These are phyloP conservation scores for Suhomyces maxii DNA, from an alignment of 1,139 yeast genomes.

Conservation along the genomic window DNA sequence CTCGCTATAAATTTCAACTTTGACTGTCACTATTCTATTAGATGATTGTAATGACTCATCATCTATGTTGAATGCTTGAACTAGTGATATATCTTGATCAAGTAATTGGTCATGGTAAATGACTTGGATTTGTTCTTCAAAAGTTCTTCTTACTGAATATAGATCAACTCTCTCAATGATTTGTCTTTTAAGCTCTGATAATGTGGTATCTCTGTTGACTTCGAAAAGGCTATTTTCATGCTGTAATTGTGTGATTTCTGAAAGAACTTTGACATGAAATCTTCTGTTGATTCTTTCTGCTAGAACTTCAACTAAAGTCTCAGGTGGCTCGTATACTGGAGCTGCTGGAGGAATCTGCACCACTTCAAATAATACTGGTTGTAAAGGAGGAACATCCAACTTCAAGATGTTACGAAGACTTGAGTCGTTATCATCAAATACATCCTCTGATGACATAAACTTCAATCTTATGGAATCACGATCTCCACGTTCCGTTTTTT, in stretches of 20 bases:
- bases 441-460: constrained; percentile 9
- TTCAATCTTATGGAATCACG: not conserved
- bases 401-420: constrained; percentile 20
- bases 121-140: constrained; percentile 29
- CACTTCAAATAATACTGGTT: constrained; percentile 16
- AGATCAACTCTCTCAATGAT: constrained; percentile 27
- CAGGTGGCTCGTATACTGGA: not conserved
- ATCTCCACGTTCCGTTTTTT: not conserved
- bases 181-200: constrained; percentile 24
- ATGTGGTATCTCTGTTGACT: constrained; percentile 21
- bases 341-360: not conserved
- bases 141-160: constrained; percentile 28
- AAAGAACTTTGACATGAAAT: constrained; percentile 18
- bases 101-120: constrained; percentile 14
- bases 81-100: not conserved
- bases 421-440: constrained; percentile 14
- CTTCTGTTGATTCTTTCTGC: constrained; percentile 2
- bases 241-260: constrained; percentile 21
- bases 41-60: constrained; percentile 11
- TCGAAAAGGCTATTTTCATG: constrained; percentile 27
- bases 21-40: constrained; percentile 13
- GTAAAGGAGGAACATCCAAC: constrained; percentile 33
- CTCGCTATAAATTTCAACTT: constrained; percentile 14
- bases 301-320: not conserved
- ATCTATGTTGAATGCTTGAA: constrained; percentile 15